Base-by-base conservation (phyloP, 176 grass and related monocot species). In the Bothriochloa decipiens region DNA sequence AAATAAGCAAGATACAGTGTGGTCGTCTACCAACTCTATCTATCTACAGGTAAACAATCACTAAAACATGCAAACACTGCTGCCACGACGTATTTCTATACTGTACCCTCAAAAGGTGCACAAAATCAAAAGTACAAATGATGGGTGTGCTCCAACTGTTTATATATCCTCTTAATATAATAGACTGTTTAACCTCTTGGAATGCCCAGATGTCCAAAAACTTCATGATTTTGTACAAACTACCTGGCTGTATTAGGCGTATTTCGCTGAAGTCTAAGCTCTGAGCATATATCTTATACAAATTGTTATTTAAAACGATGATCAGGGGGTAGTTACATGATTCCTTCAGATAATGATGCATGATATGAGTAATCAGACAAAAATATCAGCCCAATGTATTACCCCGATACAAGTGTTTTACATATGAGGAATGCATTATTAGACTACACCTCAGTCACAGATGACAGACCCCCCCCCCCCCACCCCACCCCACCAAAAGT, bases 291-390 rank as follows among this genome's bases (percentile, higher is more conserved):
- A 50, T 67, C 20, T 50, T 46, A 85, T 42, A 40, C 6, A 8
- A 42, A 18, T 42, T 84, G 46, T 55, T 42, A 66, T 15, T 9
- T 11, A 14, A 20, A 52, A 20, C 4, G 33, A 75, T 13, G 11
- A 36, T 20, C 27, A 55, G n/a, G 42, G 5, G 3, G 16, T 79
- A 65, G 25, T 41, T 46, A 80, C 41, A 67, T 33, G 40, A 65
- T 43, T 67, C 35, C 17, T 60, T 60, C n/a, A 60, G 79, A 70
- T 20, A 71, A 53, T 8, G 14, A 71, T 60, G 46, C 47, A 69
- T 69, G 77, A 29, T 9, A 35, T 50, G 36, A 20, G n/a, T n/a
- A n/a, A n/a, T n/a, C n/a, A n/a, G 12, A n/a, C 37, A 78, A 18
- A 35, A 65, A 78, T 39, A 60, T 41, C 75, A 77, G 52, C 32